Percentiles rank a stretch among this genome's conserved stretches.
phyloP scores from a whole-genome alignment of 495 filamentous ascomycete genomes.

The Cercophora newfieldiana region DNA sequence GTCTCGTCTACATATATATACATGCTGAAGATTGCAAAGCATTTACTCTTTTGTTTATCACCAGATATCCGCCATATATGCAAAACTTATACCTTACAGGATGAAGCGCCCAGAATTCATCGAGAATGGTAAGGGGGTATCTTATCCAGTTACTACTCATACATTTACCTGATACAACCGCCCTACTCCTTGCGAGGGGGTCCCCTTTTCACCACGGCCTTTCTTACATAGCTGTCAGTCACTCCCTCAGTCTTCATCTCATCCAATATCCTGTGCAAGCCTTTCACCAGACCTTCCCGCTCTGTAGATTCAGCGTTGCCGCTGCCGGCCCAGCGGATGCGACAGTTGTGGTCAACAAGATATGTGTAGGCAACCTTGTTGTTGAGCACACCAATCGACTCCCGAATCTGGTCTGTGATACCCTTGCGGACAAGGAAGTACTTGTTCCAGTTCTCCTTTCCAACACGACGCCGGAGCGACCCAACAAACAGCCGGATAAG shows the following conservation, averaged over 20 bases:
- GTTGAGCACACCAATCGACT: constrained; percentile 80
- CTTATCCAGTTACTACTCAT: constrained; percentile 1
- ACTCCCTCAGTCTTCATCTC: constrained; percentile 47
- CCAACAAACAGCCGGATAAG: constrained; percentile 70
- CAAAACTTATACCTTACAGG: too few relatives aligned
- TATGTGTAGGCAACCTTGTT: constrained; percentile 92
- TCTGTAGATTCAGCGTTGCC: constrained; percentile 71
- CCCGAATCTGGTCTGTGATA: constrained; percentile 68
- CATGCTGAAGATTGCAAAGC: too few relatives aligned
- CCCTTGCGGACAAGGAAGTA: constrained; percentile 87
- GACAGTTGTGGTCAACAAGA: constrained; percentile 80
- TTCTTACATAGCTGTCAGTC: constrained; percentile 19
- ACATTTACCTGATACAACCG: not conserved
- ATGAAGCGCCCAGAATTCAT: not conserved
- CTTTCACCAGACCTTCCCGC: constrained; percentile 67
- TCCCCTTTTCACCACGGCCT: not conserved
- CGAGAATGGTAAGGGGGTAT: constrained; percentile 5
- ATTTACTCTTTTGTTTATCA: too few relatives aligned
- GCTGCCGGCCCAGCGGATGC: constrained; percentile 93
- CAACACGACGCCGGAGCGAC: constrained; percentile 56
- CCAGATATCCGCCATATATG: too few relatives aligned
- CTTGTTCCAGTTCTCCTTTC: constrained; percentile 60
- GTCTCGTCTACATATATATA: not conserved
- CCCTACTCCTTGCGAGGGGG: not conserved
- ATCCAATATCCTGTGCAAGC: constrained; percentile 65